Conservation (phyloP, 306 rosid species). For the Castanea mollissima region DNA sequence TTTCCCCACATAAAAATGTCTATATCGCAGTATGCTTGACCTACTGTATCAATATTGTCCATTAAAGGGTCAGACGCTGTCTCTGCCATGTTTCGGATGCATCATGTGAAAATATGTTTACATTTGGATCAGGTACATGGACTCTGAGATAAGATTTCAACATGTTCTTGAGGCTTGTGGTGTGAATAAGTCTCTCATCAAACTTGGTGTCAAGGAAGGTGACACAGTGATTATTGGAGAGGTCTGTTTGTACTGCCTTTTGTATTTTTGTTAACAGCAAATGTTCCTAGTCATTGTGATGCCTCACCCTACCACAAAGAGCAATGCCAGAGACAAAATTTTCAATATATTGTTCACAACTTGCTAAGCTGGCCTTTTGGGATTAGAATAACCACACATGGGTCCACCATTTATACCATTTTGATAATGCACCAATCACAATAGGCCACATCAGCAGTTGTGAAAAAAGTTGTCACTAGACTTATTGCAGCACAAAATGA, state of each 20-base stretch:
- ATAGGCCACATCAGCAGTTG: too few species aligned
- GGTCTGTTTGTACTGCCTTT: constrained; percentile 38
- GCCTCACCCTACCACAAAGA: constrained; percentile 9
- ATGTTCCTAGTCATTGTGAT: constrained; percentile 18
- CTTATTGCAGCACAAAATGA: neutral
- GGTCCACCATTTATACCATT: too few species aligned
- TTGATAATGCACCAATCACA: too few species aligned
- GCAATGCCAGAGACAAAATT: neutral
- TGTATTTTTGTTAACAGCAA: constrained; percentile 7
- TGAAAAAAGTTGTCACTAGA: too few species aligned
- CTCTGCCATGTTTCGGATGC: constrained; percentile 1
- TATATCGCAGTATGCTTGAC: neutral
- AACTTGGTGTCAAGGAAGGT: constrained; percentile 83
- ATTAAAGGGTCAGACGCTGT: neutral
- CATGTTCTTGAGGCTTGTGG: constrained; percentile 97
- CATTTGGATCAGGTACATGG: constrained; percentile 57
- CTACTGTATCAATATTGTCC: neutral
- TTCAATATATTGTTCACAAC: too few species aligned
- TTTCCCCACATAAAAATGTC: neutral
- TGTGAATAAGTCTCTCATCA: constrained; percentile 73
- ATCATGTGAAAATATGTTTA: constrained; percentile 20
- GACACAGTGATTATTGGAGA: constrained; percentile 79
- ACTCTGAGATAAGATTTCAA: constrained; percentile 90
- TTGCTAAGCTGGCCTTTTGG: too few species aligned
- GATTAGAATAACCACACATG: too few species aligned